Conservation (phyloP, 805 yeast genomes). For the Candida hispaniensis region DNA sequence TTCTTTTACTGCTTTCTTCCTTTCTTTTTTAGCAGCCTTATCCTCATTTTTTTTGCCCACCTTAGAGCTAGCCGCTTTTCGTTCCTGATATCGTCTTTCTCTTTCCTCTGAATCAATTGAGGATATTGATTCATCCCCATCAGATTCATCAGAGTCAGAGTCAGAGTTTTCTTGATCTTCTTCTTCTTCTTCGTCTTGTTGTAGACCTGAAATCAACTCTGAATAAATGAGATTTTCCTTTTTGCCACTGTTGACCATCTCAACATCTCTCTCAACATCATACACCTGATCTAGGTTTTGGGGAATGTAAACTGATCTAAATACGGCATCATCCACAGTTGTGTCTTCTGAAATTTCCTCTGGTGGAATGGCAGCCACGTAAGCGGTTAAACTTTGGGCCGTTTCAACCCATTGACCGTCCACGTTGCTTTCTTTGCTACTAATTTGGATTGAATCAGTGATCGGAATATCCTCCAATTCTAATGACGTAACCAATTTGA, state of each 20-base stretch:
- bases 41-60: constrained; percentile 68
- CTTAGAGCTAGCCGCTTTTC: constrained; percentile 33
- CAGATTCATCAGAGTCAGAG: constrained; percentile 21
- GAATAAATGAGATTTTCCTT: constrained; percentile 57
- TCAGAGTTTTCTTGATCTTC: constrained; percentile 18
- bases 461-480: constrained; percentile 24
- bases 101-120: constrained; percentile 20
- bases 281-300: constrained; percentile 45
- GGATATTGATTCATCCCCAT: constrained; percentile 24
- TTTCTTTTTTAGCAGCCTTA: constrained; percentile 61
- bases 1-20: constrained; percentile 68
- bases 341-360: constrained; percentile 31
- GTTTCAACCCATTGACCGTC: constrained; percentile 22
- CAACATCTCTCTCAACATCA: constrained; percentile 59
- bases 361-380: constrained; percentile 22
- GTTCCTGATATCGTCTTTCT: constrained; percentile 36
- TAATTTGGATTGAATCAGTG: constrained; percentile 2
- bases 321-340: constrained; percentile 73
- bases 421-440: neutral
- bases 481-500: constrained; percentile 50
- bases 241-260: constrained; percentile 66
- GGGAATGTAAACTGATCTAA: constrained; percentile 72
- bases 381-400: constrained; percentile 22
- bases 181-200: constrained; percentile 23
- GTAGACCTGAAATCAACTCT: constrained; percentile 25